Evolutionary conservation across 1,139 yeast species (phyloP).

Genomic region (Kodamaea derodonti): DNA sequence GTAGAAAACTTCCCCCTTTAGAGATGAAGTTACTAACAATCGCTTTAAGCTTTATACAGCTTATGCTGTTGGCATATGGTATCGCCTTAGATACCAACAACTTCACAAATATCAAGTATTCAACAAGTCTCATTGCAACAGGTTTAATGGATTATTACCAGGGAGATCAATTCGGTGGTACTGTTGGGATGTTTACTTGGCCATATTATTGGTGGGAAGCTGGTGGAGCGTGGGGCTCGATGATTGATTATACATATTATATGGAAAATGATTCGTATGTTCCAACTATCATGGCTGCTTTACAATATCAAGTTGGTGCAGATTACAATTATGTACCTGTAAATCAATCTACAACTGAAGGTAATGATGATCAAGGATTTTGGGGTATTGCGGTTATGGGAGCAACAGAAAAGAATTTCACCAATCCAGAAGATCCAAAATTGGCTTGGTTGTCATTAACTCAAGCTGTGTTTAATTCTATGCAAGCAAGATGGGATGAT

Average conservation of each 20-base stretch:
- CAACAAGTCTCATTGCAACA: constrained; percentile 53
- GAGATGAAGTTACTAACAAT: too few species aligned
- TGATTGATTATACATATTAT: constrained; percentile 63
- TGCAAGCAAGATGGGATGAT: constrained; percentile 73
- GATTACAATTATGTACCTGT: constrained; percentile 69
- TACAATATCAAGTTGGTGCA: constrained; percentile 64
- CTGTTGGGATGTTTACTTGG: constrained; percentile 68
- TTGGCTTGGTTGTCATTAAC: constrained; percentile 60
- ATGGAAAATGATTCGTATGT: constrained; percentile 62
- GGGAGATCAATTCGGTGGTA: constrained; percentile 63
- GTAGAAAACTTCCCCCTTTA: too few species aligned
- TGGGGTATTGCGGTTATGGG: constrained; percentile 86
- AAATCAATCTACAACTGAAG: constrained; percentile 74
- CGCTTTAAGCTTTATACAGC: too few species aligned
- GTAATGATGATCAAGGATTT: constrained; percentile 90
- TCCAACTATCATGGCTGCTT: constrained; percentile 50
- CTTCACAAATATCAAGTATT: constrained; percentile 36
- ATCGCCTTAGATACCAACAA: constrained; percentile 41
- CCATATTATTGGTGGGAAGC: constrained; percentile 97
- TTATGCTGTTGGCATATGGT: too few species aligned
- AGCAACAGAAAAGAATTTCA: constrained; percentile 78
- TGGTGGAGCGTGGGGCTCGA: constrained; percentile 81
- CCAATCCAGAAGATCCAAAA: constrained; percentile 46
- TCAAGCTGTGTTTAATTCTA: constrained; percentile 72
- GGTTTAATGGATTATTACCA: constrained; percentile 74